phyloP scores from a whole-genome alignment of 345 rosid genomes.

The Firmiana major region DNA sequence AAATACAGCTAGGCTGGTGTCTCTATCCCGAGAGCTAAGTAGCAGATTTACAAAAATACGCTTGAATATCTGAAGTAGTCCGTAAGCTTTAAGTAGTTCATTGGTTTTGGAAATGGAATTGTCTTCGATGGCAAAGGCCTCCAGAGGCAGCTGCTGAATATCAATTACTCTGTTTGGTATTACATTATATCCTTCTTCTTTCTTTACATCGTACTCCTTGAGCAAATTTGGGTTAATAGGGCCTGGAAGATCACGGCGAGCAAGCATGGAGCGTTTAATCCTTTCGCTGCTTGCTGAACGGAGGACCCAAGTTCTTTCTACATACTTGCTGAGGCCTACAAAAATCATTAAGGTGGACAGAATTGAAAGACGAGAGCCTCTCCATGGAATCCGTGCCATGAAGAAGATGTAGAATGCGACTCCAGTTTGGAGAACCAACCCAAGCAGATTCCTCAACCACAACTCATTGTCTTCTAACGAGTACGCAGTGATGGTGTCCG shows the following conservation, averaged over 20 bases:
- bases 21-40: constrained; percentile 13
- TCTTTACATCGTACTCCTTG: neutral
- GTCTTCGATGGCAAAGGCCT: neutral
- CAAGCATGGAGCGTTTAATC: neutral
- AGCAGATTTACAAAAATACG: constrained; percentile 25
- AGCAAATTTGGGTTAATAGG: neutral
- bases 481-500: constrained; percentile 37
- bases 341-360: neutral
- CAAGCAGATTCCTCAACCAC: constrained; percentile 34
- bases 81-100: constrained; percentile 3
- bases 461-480: constrained; percentile 35
- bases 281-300: constrained; percentile 13
- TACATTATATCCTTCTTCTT: neutral
- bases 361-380: neutral
- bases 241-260: neutral
- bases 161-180: constrained; percentile 1
- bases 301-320: neutral
- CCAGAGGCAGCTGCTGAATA: neutral
- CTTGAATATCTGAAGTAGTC: constrained; percentile 12
- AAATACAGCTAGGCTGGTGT: constrained; percentile 16
- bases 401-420: neutral
- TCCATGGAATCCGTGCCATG: neutral
- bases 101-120: neutral
- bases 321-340: constrained; percentile 5
- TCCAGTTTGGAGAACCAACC: constrained; percentile 15